Percentiles rank a stretch among this genome's conserved stretches.
Conservation (phyloP, 1,139 yeast species). For the Candida sanyaensis region DNA sequence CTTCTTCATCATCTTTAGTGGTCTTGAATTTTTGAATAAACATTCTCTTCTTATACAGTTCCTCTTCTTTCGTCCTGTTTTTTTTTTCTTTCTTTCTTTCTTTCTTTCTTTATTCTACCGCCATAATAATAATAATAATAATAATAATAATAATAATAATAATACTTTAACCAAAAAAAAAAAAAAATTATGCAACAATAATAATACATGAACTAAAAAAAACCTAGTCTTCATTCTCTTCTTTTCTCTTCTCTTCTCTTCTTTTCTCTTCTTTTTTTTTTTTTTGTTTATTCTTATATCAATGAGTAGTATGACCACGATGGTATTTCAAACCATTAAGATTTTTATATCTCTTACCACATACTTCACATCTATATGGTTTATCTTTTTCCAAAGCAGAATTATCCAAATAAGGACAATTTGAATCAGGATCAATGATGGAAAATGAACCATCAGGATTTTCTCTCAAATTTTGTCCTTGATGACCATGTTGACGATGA, state of each 20-base stretch:
- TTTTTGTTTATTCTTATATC: conserved; percentile 14
- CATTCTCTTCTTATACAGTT: neutral
- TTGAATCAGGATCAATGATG: conserved; percentile 90
- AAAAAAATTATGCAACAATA: conserved; percentile 1
- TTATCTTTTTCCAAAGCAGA: conserved; percentile 95
- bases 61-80: no score
- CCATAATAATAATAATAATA: neutral
- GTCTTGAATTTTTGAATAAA: no score
- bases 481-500: conserved; percentile 96
- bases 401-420: conserved; percentile 90
- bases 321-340: conserved; percentile 95
- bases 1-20: no score
- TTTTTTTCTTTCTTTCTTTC: neutral
- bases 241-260: no score
- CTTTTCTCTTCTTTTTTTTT: no score
- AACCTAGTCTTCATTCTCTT: neutral
- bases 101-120: conserved; percentile 1
- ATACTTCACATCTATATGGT: conserved; percentile 97
- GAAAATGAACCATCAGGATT: conserved; percentile 93
- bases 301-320: conserved; percentile 96
- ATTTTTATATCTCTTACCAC: conserved; percentile 96
- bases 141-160: conserved; percentile 2
- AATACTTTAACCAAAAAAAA: conserved; percentile 1
- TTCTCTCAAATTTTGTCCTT: conserved; percentile 86
- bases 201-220: conserved; percentile 4